phyloP scores from a whole-genome alignment of 495 filamentous ascomycete genomes.

The Daldinia loculata region DNA sequence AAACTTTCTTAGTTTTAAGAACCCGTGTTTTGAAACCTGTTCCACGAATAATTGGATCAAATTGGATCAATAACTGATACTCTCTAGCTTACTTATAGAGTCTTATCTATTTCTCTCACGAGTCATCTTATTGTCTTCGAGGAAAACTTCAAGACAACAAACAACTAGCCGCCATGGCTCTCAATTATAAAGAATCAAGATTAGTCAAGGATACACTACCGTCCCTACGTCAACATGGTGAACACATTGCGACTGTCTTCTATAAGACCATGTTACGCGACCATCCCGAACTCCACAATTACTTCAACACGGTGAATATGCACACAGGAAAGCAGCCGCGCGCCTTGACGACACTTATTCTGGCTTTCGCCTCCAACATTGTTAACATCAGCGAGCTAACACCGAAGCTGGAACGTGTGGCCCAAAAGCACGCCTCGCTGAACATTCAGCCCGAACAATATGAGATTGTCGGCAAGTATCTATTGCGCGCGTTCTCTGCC shows the following conservation, averaged over 20 bases:
- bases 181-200: slow-evolving; percentile 53
- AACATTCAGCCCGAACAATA: slow-evolving; percentile 75
- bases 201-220: slow-evolving; percentile 58
- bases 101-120: background rate
- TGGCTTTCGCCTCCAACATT: slow-evolving; percentile 75
- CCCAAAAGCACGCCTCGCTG: slow-evolving; percentile 77
- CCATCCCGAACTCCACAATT: slow-evolving; percentile 69
- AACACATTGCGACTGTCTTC: slow-evolving; percentile 70
- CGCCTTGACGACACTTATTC: slow-evolving; percentile 71
- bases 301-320: slow-evolving; percentile 78
- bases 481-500: slow-evolving; percentile 71
- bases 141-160: background rate
- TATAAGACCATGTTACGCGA: slow-evolving; percentile 73
- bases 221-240: slow-evolving; percentile 68
- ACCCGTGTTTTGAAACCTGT: slow-evolving; percentile 7
- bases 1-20: slow-evolving; percentile 21
- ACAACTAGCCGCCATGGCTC: slow-evolving; percentile 47
- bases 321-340: slow-evolving; percentile 71
- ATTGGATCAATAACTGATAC: no score
- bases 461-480: slow-evolving; percentile 71
- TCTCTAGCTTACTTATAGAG: background rate
- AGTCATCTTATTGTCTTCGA: background rate
- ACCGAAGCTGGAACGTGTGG: slow-evolving; percentile 73
- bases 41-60: slow-evolving; percentile 5
- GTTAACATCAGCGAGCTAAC: slow-evolving; percentile 70